Evolutionary conservation across 345 rosid species (phyloP).

Genomic region (Eucalyptus leucophloia): DNA sequence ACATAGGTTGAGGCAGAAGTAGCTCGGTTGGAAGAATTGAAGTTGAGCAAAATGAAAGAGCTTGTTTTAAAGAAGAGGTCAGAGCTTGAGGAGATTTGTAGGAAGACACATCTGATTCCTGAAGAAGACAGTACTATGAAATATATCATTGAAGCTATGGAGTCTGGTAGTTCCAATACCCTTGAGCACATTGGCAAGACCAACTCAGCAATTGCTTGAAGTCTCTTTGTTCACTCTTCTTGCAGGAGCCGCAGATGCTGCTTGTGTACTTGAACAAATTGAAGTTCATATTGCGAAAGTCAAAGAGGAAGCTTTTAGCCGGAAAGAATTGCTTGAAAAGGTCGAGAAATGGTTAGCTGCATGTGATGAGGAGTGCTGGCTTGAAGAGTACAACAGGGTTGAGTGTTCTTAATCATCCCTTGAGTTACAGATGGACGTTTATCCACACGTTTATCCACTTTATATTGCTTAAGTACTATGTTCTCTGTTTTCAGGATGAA

Average conservation of each 20-base stretch:
- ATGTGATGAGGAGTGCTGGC: conserved; percentile 97
- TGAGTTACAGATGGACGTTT: not conserved
- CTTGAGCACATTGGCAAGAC: not conserved
- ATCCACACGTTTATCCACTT: not conserved
- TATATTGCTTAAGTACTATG: not conserved
- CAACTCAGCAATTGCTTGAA: not conserved
- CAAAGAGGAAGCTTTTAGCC: conserved; percentile 84
- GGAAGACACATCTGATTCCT: conserved; percentile 76
- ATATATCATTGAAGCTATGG: conserved; percentile 51
- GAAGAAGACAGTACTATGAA: conserved; percentile 48
- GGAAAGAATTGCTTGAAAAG: conserved; percentile 88
- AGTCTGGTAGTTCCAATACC: conserved; percentile 40
- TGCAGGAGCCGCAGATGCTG: conserved; percentile 52
- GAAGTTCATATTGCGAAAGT: conserved; percentile 76
- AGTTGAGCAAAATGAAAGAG: conserved; percentile 95
- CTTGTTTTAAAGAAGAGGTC: conserved; percentile 86
- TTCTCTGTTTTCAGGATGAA: conserved; percentile 51
- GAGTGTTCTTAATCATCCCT: conserved; percentile 2
- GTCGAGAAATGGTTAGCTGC: conserved; percentile 94
- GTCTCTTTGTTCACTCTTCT: not conserved
- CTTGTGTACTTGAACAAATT: conserved; percentile 54
- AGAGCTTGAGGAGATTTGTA: conserved; percentile 82
- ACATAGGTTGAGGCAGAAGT: conserved; percentile 89
- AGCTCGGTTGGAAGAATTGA: conserved; percentile 69
- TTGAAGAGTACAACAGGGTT: conserved; percentile 96